Evolutionary conservation across 768 basidiomycete genomes (phyloP).

Genomic region (Podaxis rugospora): DNA sequence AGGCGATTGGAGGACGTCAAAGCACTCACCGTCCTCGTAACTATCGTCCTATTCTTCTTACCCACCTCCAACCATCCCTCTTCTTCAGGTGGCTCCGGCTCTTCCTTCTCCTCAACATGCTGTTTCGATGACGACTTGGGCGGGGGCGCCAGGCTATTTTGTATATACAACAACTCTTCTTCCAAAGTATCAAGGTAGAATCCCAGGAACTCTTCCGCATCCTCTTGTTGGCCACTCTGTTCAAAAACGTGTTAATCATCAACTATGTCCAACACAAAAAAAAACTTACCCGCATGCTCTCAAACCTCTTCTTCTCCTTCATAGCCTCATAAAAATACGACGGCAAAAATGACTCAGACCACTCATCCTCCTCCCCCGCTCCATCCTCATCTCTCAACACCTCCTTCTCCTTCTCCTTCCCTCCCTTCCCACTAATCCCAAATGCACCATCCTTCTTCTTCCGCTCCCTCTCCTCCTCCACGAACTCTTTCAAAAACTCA

Average conservation of each 20-base stretch:
- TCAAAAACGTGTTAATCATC: not conserved
- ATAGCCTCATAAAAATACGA: conserved; percentile 87
- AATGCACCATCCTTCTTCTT: conserved; percentile 19
- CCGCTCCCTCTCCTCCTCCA: conserved; percentile 22
- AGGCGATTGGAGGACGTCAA: not conserved
- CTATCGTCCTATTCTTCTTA: conserved; percentile 73
- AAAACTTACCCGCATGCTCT: conserved; percentile 77
- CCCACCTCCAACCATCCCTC: conserved; percentile 95
- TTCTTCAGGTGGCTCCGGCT: conserved; percentile 38
- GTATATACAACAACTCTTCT: conserved; percentile 79
- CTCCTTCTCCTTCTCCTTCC: conserved; percentile 24
- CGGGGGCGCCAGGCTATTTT: conserved; percentile 44
- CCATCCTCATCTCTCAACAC: conserved; percentile 28
- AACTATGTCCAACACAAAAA: not conserved
- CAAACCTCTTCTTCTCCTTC: conserved; percentile 91
- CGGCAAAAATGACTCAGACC: conserved; percentile 75
- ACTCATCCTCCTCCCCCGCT: conserved; percentile 37
- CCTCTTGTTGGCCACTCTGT: conserved; percentile 91
- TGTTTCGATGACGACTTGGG: conserved; percentile 23
- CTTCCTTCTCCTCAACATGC: conserved; percentile 40
- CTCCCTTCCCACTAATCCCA: conserved; percentile 19
- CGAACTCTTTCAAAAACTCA: conserved; percentile 78
- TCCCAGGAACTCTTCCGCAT: conserved; percentile 98
- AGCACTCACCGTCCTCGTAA: conserved; percentile 71
- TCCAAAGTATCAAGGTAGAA: conserved; percentile 94